Evolutionary conservation across 768 basidiomycete genomes (phyloP), one percentile per base, ranked within the genome.

Genomic region (Holtermanniella nyarrowii): DNA sequence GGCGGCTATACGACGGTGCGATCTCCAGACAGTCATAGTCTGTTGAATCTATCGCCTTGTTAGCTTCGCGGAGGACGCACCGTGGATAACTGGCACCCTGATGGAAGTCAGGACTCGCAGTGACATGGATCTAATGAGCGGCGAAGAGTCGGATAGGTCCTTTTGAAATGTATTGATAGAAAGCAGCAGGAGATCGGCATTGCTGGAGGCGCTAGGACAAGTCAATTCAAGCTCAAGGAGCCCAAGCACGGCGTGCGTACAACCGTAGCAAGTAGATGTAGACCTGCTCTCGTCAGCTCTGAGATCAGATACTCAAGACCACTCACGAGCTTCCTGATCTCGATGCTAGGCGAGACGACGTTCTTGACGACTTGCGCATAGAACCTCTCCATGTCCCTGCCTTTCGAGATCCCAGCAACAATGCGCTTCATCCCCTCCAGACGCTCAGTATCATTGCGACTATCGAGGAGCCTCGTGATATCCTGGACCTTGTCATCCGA

Each of bases 91-190:
- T 5, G 84, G 83, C 1, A 97, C 85, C 55, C 82, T 81, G 68
- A 99, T 93, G 5, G 88, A 86, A 50, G 87, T 86, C 41, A 99
- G 77, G 1, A 97, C 91, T 22, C 90, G 79, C 52, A 99, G 75
- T 2, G 93, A 90, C 87, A 96, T 93, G 12, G 90, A 89, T 20
- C 95, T 83, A 53, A 97, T 96, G 61, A 95, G 80, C 0, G 91
- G 93, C 55, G 85, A 95, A 26, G 82, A 76, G 63, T 97, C 95
- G 3, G 84, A 82, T 25, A 99, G 77, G 73, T 99, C 95, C 72
- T 88, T 88, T 71, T 99, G 95, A 68, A 97, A 96, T 1, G 93
- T 93, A 74, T 99, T 99, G 76, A 99, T 93, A 2, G 90, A 91
- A 25, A 99, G 78, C 45, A 99, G 74, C 1, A 93, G 86, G 44